phyloP scores from a whole-genome alignment of 108 stramenopile species.

The Cyclotella baltica region DNA sequence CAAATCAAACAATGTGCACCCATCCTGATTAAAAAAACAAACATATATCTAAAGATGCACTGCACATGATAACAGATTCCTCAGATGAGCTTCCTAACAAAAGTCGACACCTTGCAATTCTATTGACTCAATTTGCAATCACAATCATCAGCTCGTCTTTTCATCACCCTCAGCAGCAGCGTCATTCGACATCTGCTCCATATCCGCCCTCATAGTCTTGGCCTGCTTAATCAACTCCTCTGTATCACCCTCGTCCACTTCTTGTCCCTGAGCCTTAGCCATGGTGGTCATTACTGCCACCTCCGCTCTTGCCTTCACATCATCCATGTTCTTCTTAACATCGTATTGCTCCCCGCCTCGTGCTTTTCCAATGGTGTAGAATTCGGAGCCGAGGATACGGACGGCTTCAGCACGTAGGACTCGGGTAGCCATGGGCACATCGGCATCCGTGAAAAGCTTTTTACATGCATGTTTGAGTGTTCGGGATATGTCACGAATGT shows the following conservation, averaged over 20 bases:
- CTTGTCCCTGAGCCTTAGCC: conserved; percentile 92
- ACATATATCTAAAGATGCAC: too few species aligned
- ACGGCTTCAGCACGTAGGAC: conserved; percentile 79
- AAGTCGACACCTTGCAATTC: too few species aligned
- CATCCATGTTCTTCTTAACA: conserved; percentile 56
- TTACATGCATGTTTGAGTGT: conserved; percentile 78
- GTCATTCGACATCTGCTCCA: conserved; percentile 21
- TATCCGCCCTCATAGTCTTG: conserved; percentile 55
- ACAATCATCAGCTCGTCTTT: neutral
- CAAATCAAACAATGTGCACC: too few species aligned
- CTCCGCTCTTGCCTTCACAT: conserved; percentile 84
- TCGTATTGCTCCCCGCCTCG: conserved; percentile 51
- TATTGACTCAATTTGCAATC: too few species aligned
- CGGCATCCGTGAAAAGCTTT: conserved; percentile 83
- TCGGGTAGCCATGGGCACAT: conserved; percentile 62
- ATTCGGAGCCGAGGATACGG: conserved; percentile 73
- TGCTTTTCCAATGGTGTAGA: conserved; percentile 70
- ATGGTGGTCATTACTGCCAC: conserved; percentile 91
- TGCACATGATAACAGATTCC: too few species aligned
- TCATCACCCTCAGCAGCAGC: neutral
- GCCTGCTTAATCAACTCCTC: conserved; percentile 85
- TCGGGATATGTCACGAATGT: conserved; percentile 79
- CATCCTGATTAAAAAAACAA: too few species aligned
- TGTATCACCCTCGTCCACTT: conserved; percentile 80
- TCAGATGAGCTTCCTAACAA: too few species aligned